These are phyloP conservation scores for Ceratocystis colombiana DNA, from an alignment of 2,329 filamentous ascomycete species.

Conservation along the genomic window DNA sequence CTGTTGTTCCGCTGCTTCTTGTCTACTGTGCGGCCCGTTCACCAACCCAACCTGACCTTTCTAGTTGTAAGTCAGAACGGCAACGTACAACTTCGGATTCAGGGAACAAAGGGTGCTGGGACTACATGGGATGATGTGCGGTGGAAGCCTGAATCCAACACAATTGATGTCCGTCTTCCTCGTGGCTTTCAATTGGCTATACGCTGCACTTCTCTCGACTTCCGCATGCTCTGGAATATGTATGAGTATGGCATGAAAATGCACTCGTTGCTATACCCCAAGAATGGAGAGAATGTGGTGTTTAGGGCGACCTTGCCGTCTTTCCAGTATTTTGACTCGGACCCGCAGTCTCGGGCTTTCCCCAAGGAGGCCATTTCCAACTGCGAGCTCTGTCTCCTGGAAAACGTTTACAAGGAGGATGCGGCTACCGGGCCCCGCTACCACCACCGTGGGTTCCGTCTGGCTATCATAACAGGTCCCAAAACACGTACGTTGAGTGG, in stretches of 20 bases:
- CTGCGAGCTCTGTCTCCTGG: constrained; percentile 67
- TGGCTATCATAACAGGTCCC: constrained; percentile 67
- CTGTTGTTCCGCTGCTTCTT: constrained; percentile 64
- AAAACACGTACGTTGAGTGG: constrained; percentile 68
- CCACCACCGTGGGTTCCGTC: constrained; percentile 68
- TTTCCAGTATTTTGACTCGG: constrained; percentile 72
- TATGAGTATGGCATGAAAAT: constrained; percentile 75
- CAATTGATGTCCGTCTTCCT: constrained; percentile 59
- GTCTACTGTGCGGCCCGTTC: constrained; percentile 60
- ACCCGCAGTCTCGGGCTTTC: constrained; percentile 59
- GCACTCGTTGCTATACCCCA: constrained; percentile 58
- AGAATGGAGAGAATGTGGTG: constrained; percentile 57
- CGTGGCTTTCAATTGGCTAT: constrained; percentile 65
- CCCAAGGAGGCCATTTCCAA: constrained; percentile 61
- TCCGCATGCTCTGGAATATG: constrained; percentile 67
- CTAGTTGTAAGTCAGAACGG: constrained; percentile 71
- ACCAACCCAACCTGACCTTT: constrained; percentile 60
- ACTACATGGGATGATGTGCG: constrained; percentile 72
- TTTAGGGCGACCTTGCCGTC: constrained; percentile 60
- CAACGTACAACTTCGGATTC: constrained; percentile 63
- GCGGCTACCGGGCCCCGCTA: constrained; percentile 63
- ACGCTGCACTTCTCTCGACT: constrained; percentile 66
- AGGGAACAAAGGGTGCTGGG: constrained; percentile 55
- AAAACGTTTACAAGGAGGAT: constrained; percentile 55
- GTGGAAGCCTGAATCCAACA: constrained; percentile 60